A percentile compares a stretch with the other conserved stretches of the same genome.
Conservation (phyloP, 768 basidiomycete species). For the Coprinellus micaceus region DNA sequence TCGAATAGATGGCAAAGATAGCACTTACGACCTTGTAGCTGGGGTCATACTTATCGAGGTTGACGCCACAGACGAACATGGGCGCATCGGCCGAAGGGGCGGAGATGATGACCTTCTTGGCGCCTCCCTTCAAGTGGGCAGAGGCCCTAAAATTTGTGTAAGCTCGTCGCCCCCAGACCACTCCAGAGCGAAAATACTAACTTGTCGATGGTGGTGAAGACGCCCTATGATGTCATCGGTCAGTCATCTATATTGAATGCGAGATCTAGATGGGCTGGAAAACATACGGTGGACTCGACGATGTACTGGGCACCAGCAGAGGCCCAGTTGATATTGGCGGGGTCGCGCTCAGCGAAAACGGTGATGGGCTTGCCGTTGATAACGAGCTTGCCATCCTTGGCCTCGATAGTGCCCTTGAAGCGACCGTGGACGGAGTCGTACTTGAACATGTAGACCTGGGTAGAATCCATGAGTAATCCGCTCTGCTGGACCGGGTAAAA, state of each 20-base stretch:
- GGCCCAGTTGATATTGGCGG: conserved; percentile 81
- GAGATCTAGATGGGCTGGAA: conserved; percentile 34
- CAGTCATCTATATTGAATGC: conserved; percentile 16
- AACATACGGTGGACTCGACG: conserved; percentile 87
- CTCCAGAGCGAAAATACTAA: conserved; percentile 28
- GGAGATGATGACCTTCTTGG: conserved; percentile 99
- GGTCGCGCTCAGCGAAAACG: conserved; percentile 85
- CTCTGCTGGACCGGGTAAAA: not conserved
- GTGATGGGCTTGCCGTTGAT: conserved; percentile 76
- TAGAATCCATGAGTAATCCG: conserved; percentile 55
- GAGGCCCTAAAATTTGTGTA: conserved; percentile 79
- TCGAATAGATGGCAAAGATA: not conserved
- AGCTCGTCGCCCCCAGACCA: conserved; percentile 4
- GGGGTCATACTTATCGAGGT: conserved; percentile 88
- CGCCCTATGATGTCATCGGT: conserved; percentile 56
- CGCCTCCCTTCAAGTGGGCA: conserved; percentile 95
- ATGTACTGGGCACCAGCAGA: conserved; percentile 84
- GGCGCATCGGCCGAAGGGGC: conserved; percentile 95
- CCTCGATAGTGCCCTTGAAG: conserved; percentile 80
- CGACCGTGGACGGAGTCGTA: conserved; percentile 91
- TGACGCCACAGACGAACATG: conserved; percentile 94
- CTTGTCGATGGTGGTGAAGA: conserved; percentile 96
- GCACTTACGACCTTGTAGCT: conserved; percentile 76
- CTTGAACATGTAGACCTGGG: conserved; percentile 99
- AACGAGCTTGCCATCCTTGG: conserved; percentile 85